A percentile compares a stretch with the other conserved stretches of the same genome.
These are phyloP conservation scores for Tilletia walkeri DNA, from an alignment of 1,284 basidiomycete species.

Conservation along the genomic window DNA sequence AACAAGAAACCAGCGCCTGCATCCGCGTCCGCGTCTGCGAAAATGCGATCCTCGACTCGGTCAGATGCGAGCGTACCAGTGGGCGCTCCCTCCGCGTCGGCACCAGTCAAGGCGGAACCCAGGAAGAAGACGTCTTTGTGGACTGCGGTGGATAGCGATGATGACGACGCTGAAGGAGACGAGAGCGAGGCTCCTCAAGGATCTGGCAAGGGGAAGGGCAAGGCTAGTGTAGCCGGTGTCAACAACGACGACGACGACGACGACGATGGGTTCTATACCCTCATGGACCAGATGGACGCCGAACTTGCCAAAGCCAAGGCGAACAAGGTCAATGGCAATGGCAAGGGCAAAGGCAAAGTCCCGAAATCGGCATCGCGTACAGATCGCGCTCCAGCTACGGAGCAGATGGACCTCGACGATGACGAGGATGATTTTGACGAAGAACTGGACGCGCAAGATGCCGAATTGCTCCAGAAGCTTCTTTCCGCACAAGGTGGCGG, in stretches of 20 bases:
- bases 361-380: not conserved
- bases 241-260: not conserved
- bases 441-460: conserved; percentile 21
- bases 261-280: conserved; percentile 79
- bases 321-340: conserved; percentile 41
- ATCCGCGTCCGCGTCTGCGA: not conserved
- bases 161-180: not conserved
- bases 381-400: conserved; percentile 33
- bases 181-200: not conserved
- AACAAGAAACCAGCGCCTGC: not conserved
- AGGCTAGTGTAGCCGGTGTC: not conserved
- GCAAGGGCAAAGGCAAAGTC: not conserved
- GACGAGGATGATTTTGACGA: conserved; percentile 32
- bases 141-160: not conserved
- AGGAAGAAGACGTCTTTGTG: not conserved
- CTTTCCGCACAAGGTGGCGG: conserved; percentile 33
- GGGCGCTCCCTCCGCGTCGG: too few relatives aligned
- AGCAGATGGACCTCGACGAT: conserved; percentile 32
- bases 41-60: not conserved
- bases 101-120: too few relatives aligned
- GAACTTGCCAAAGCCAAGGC: conserved; percentile 65
- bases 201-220: too few relatives aligned
- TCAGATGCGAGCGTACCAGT: not conserved
- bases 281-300: conserved; percentile 90
- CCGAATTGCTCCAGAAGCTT: conserved; percentile 24